Evolutionary conservation across 2,329 filamentous ascomycete species (phyloP).

Genomic region (Arthrobotrys sphaeroides): DNA sequence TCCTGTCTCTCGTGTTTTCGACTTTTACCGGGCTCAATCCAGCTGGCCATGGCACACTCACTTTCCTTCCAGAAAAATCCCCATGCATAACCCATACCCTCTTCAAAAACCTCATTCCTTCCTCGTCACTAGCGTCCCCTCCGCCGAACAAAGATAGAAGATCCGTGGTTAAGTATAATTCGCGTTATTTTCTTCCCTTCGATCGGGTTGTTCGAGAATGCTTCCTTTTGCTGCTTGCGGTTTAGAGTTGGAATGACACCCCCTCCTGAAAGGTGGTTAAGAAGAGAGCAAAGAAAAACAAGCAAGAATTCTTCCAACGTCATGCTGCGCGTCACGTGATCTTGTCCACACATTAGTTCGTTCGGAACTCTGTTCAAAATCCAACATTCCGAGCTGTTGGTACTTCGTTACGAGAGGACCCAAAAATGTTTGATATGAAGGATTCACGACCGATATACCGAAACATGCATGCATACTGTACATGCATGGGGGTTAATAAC

Average conservation of each 20-base stretch:
- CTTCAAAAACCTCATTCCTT: constrained; percentile 12
- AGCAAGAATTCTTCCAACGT: constrained; percentile 5
- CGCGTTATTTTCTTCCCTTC: constrained; percentile 46
- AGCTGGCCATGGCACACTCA: constrained; percentile 16
- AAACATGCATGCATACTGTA: too few species aligned
- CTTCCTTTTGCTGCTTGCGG: constrained; percentile 49
- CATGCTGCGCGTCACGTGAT: constrained; percentile 9
- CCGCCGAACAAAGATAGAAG: constrained; percentile 31
- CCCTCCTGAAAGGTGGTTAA: too few species aligned
- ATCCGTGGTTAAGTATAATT: constrained; percentile 44
- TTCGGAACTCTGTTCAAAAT: constrained; percentile 1
- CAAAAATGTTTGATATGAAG: background rate
- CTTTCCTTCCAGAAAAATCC: constrained; percentile 26
- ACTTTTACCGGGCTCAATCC: constrained; percentile 10
- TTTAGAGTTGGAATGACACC: constrained; percentile 37
- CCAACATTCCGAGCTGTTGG: background rate
- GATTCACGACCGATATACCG: background rate
- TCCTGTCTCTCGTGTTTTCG: background rate
- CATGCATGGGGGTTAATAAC: background rate
- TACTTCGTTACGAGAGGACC: too few species aligned
- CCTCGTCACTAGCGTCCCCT: background rate
- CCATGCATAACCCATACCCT: background rate
- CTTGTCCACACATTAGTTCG: background rate
- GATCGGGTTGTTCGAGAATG: constrained; percentile 47
- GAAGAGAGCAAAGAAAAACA: constrained; percentile 1